Conservation (phyloP, 371 early-diverging fungal genomes). For the Syncephalis plumigaleata region DNA sequence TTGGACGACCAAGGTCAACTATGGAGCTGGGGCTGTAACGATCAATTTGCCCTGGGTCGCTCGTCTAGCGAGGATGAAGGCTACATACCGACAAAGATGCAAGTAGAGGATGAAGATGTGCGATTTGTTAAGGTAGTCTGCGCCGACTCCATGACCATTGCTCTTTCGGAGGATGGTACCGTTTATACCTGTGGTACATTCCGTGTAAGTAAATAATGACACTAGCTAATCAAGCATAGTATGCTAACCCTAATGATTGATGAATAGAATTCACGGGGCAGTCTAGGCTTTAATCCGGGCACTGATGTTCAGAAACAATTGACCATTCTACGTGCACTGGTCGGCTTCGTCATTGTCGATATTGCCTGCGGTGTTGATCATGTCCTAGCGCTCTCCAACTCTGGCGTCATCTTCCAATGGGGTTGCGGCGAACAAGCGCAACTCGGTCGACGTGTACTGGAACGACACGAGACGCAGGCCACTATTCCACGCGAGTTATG, state of each 20-base stretch:
- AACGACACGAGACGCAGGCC: slow-evolving; percentile 40
- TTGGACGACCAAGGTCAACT: slow-evolving; percentile 53
- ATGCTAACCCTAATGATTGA: not conserved
- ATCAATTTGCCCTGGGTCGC: slow-evolving; percentile 92
- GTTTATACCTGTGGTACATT: slow-evolving; percentile 96
- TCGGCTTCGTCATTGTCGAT: slow-evolving; percentile 34
- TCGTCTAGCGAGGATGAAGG: slow-evolving; percentile 52
- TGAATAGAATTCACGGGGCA: slow-evolving; percentile 28
- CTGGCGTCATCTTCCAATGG: slow-evolving; percentile 75
- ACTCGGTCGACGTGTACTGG: slow-evolving; percentile 67
- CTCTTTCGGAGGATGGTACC: slow-evolving; percentile 65
- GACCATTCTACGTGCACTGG: slow-evolving; percentile 10
- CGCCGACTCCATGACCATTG: slow-evolving; percentile 86
- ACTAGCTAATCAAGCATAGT: too few species aligned
- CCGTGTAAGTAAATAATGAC: slow-evolving; percentile 27
- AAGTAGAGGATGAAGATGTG: slow-evolving; percentile 45
- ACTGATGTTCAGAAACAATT: slow-evolving; percentile 35
- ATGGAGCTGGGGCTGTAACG: slow-evolving; percentile 97
- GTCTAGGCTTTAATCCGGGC: slow-evolving; percentile 45
- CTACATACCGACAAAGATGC: slow-evolving; percentile 1
- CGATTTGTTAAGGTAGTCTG: slow-evolving; percentile 73
- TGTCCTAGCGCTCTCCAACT: slow-evolving; percentile 56
- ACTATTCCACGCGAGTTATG: slow-evolving; percentile 33
- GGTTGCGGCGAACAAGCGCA: slow-evolving; percentile 92
- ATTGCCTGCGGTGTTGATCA: slow-evolving; percentile 88